Conservation (phyloP, 306 rosid species). For the Cajanus cajan region DNA sequence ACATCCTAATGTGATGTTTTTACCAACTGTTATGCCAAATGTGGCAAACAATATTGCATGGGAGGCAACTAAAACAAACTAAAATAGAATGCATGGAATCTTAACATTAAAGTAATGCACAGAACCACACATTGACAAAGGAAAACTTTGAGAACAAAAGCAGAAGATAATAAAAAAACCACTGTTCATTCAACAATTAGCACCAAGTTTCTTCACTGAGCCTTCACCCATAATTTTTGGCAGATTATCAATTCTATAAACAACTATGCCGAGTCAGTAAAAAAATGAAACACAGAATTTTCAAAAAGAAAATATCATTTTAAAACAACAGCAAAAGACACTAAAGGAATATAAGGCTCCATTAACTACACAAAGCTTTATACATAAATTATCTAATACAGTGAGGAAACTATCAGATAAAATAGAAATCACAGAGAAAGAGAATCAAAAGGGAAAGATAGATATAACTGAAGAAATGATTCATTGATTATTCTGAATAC, state of each 20-base stretch:
- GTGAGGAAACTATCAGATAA: background rate
- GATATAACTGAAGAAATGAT: too few relatives aligned
- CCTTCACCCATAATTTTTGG: constrained; percentile 1
- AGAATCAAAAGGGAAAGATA: too few relatives aligned
- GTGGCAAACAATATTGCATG: constrained; percentile 18
- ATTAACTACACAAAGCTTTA: constrained; percentile 7
- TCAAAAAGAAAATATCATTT: constrained; percentile 19
- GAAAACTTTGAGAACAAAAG: constrained; percentile 16
- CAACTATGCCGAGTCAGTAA: background rate
- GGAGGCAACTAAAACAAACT: constrained; percentile 15
- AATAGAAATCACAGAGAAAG: too few relatives aligned
- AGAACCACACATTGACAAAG: constrained; percentile 13
- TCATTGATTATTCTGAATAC: too few relatives aligned
- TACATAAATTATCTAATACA: constrained; percentile 1
- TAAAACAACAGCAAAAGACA: background rate
- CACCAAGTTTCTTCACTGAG: background rate
- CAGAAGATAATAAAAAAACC: background rate
- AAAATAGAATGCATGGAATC: background rate
- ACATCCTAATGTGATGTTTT: background rate
- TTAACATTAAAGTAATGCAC: constrained; percentile 10
- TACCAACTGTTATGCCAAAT: constrained; percentile 4
- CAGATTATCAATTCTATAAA: constrained; percentile 26
- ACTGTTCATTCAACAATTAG: background rate
- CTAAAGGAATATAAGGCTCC: background rate
- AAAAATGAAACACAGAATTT: background rate